phyloP scores from a whole-genome alignment of 2,329 filamentous ascomycete genomes.

The Talaromyces sp. region DNA sequence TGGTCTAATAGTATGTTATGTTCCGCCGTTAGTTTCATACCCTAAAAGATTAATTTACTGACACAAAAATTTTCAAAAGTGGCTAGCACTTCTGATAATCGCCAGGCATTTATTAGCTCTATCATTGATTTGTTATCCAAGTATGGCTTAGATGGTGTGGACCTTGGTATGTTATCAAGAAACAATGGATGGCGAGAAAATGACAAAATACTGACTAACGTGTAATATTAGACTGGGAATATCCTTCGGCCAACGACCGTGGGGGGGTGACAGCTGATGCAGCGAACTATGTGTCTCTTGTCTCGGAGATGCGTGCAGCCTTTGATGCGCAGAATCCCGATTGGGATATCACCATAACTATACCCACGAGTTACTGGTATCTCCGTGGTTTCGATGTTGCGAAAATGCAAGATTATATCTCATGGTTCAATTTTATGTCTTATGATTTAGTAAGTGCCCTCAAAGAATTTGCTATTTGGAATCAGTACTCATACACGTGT shows the following conservation, averaged over 20 bases:
- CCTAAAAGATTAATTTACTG: neutral
- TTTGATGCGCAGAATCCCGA: constrained; percentile 9
- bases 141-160: constrained; percentile 12
- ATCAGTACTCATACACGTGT: neutral
- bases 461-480: neutral
- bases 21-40: neutral
- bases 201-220: neutral
- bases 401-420: neutral
- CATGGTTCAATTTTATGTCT: constrained; percentile 10
- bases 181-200: neutral
- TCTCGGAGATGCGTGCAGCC: constrained; percentile 7
- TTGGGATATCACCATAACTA: constrained; percentile 8
- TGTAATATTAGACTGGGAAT: constrained; percentile 17
- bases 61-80: neutral
- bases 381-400: constrained; percentile 23
- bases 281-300: constrained; percentile 10
- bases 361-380: constrained; percentile 14
- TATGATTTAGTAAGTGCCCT: constrained; percentile 23
- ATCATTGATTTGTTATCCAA: constrained; percentile 13
- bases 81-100: neutral
- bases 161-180: neutral
- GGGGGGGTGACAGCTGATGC: constrained; percentile 6
- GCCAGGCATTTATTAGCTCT: constrained; percentile 3
- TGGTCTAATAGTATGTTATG: neutral
- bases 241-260: constrained; percentile 12